Evolutionary conservation across 345 rosid species (phyloP), one percentile per base, ranked within the genome.

Genomic region (Aquilaria malaccensis): DNA sequence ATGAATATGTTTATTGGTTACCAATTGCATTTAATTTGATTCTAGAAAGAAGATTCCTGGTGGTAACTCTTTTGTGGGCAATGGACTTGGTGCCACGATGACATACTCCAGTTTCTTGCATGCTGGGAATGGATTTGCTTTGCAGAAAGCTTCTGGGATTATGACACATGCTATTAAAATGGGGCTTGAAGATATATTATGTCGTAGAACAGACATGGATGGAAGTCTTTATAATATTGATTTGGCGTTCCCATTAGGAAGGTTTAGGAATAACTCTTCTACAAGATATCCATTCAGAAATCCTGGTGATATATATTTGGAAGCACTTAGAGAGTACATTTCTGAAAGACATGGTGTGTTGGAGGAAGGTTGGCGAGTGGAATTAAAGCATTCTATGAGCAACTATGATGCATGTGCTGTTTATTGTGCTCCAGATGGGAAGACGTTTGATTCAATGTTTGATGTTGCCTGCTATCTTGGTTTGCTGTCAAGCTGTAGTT

Each of bases 401-500:
- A 73, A 76, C 74, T 70, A 74, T 83, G 87, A 80, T 63, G 63
- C 70, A 29, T 77, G 71, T 79, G 78, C 82, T 57, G 80, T 80
- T 65, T 93, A 83, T 66, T 80, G 84, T 71, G 84, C 93, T 67
- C 98, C 96, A 45, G 85, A 79, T 81, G 97, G 97, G 53, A 80
- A 70, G 77, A 79, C 76, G 22, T 93, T 93, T 84, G 80, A 79
- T 72, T 83, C 97, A 54, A 63, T 87, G 81, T 70, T 71, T 69
- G 96, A 83, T 75, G 98, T 93, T 80, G 97, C 96, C 68, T 66
- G 70, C 68, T 79, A 89, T 83, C 87, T 93, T 65, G 98, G 97
- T 45, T 74, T 93, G 81, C 62, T 65, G 52, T 47, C 83, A 45
- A 81, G 72, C 68, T 70, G 69, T 77, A 78, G 52, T 59, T 62